Base-by-base conservation (phyloP, 441 rosid species). In the Pelargonium australe region DNA sequence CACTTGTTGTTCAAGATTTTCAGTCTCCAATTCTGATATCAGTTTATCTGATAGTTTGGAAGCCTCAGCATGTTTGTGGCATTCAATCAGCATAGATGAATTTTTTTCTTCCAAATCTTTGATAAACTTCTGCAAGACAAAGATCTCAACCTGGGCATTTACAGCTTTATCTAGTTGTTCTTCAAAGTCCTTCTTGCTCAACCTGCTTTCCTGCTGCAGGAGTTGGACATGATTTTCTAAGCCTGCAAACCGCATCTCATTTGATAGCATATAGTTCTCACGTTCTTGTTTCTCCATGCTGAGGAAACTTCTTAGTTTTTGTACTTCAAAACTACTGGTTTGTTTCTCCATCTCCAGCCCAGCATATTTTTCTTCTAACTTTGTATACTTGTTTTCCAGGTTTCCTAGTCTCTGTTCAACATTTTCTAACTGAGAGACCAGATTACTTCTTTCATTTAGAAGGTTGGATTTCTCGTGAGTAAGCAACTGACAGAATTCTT, bases 1-100 rank as follows among this genome's bases (percentile, higher is more conserved):
- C 79, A 89, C 82, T 75, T 84, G 91, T 80, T 84, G 91, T 79
- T 86, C 91, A 0, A 89, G 85, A 80, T 83, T 89, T 80, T 86
- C 91, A 55, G 76, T 80, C 80, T 89, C 90, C 73, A 86, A 76
- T 68, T 86, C 89, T 13, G 84, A 65, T 40, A 89, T 85, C 74
- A 86, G 73, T 67, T 81, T 81, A 65, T 82, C 82, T 2, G 91
- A 85, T 34, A 84, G 66, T 58, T 86, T 86, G 0, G 89, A 83
- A 13, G 84, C 86, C 75, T 89, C 90, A 2, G 74, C 82, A 65
- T 86, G 80, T 75, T 83, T 85, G 71, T 84, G 83, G 72, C 90
- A 86, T 72, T 89, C 95, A 25, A 82, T 70, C 75, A 84, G 69
- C 34, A 86, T 80, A 70, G 89, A 83, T n/a, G 83, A 74, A 63